Conservation (phyloP, 805 yeast genomes). For the Zygosaccharomyces lentus region DNA sequence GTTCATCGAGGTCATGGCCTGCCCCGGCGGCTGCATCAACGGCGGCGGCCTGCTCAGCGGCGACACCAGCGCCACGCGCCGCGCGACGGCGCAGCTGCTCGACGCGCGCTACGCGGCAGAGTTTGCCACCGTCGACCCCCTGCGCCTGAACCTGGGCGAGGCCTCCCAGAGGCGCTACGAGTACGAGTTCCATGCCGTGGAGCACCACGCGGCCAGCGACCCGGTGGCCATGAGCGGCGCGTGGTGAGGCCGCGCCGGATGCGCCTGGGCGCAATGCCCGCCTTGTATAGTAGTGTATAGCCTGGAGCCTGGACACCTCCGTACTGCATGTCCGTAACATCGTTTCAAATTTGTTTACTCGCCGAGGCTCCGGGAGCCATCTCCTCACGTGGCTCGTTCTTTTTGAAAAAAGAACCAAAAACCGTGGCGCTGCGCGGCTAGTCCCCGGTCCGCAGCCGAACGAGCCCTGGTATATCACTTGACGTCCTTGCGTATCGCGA, state of each 20-base stretch:
- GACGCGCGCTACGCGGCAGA: constrained; percentile 13
- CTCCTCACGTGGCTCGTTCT: too few species aligned
- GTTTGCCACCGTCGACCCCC: constrained; percentile 16
- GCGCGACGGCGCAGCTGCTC: constrained; percentile 17
- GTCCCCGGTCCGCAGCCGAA: too few species aligned
- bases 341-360: too few species aligned
- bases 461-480: too few species aligned
- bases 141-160: constrained; percentile 4
- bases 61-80: constrained; percentile 29
- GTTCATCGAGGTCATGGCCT: constrained; percentile 94
- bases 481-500: too few species aligned
- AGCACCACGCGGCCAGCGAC: constrained; percentile 14
- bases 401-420: too few species aligned
- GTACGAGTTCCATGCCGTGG: constrained; percentile 22
- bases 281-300: too few species aligned
- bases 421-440: too few species aligned
- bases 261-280: too few species aligned
- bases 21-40: constrained; percentile 96
- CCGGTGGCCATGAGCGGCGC: constrained; percentile 26
- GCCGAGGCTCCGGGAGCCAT: too few species aligned
- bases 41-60: constrained; percentile 88
- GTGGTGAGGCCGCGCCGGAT: constrained; percentile 16
- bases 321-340: too few species aligned
- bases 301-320: too few species aligned
- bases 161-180: constrained; percentile 5